A percentile compares a stretch with the other conserved stretches of the same genome.
Evolutionary conservation across 768 basidiomycete species (phyloP).

Genomic region (Filobasidium wieringae): DNA sequence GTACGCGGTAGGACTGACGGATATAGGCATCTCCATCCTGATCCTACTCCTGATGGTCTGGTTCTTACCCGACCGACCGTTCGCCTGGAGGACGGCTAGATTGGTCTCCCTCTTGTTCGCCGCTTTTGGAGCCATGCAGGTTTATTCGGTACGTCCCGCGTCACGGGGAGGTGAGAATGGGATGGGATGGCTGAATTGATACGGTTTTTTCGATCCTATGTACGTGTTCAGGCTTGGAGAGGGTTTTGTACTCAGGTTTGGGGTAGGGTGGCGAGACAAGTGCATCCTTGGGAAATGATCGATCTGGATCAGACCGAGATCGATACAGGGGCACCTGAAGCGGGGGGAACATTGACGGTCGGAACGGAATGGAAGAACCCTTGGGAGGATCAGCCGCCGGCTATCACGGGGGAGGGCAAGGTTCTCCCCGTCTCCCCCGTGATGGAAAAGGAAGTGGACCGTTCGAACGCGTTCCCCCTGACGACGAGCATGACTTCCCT

Average conservation of each 20-base stretch:
- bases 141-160: constrained; percentile 19
- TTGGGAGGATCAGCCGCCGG: not conserved
- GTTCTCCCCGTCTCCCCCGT: not conserved
- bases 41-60: constrained; percentile 25
- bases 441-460: not conserved
- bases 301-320: constrained; percentile 19
- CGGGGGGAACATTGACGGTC: not conserved
- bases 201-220: not conserved
- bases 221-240: constrained; percentile 8
- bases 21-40: constrained; percentile 19
- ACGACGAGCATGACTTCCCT: not conserved
- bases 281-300: constrained; percentile 33
- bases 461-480: too few relatives aligned
- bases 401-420: too few relatives aligned
- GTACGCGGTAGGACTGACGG: constrained; percentile 26
- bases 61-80: constrained; percentile 16
- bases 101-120: constrained; percentile 25
- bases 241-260: constrained; percentile 33
- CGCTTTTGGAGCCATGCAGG: constrained; percentile 26
- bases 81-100: constrained; percentile 21
- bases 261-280: constrained; percentile 23
- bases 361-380: not conserved
- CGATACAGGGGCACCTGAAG: not conserved
- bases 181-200: not conserved
- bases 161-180: not conserved